Percentiles rank a stretch among this genome's conserved stretches.
These are phyloP conservation scores for Diversispora epigaea DNA, from an alignment of 192 early-diverging fungal genomes.

Conservation along the genomic window DNA sequence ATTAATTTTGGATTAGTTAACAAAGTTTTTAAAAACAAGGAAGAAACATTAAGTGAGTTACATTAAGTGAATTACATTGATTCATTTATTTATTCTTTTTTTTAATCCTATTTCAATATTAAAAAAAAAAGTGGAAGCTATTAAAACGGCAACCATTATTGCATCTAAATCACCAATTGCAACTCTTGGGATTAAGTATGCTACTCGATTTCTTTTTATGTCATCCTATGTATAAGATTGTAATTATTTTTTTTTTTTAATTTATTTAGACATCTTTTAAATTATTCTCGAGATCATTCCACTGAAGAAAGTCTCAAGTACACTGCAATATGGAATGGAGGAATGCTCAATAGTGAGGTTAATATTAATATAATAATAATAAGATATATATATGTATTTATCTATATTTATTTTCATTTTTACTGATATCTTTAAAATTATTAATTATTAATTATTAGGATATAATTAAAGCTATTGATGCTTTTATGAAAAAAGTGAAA, in stretches of 20 bases:
- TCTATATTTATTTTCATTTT: background rate
- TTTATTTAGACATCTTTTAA: slow-evolving; percentile 65
- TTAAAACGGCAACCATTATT: slow-evolving; percentile 72
- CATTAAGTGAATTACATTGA: background rate
- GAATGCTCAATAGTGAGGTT: slow-evolving; percentile 76
- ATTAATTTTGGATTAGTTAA: slow-evolving; percentile 57
- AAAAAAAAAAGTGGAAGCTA: slow-evolving; percentile 61
- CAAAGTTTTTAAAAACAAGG: slow-evolving; percentile 48
- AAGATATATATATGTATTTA: background rate
- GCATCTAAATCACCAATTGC: slow-evolving; percentile 90
- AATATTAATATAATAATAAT: slow-evolving; percentile 12
- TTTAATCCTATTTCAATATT: background rate
- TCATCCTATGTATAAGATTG: background rate
- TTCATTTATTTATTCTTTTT: background rate
- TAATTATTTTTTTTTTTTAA: background rate
- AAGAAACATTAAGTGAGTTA: slow-evolving; percentile 51
- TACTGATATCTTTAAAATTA: background rate
- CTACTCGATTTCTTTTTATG: background rate
- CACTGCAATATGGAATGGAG: slow-evolving; percentile 84
- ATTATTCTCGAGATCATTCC: slow-evolving; percentile 90
- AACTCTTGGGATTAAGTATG: slow-evolving; percentile 79
- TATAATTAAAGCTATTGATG: slow-evolving; percentile 10
- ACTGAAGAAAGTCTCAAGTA: slow-evolving; percentile 87
- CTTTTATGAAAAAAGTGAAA: slow-evolving; percentile 5
- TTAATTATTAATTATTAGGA: slow-evolving; percentile 15